Percentiles rank a stretch among this genome's conserved stretches.
Evolutionary conservation across 1,139 yeast genomes (phyloP).

Genomic region (Eremothecium gossypii): DNA sequence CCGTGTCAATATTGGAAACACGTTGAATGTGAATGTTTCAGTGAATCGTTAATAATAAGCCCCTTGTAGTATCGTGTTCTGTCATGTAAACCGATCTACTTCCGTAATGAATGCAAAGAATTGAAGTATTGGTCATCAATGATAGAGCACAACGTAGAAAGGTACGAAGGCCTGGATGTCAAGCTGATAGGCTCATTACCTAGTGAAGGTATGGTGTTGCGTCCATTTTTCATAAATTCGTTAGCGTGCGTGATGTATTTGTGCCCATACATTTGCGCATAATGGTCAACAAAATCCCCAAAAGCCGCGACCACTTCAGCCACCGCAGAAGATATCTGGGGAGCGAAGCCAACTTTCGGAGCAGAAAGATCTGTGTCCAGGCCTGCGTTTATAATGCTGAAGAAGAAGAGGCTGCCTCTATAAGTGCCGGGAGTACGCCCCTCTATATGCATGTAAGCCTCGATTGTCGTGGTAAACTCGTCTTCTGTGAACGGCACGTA

Average conservation of each 20-base stretch:
- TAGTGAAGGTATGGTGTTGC: conserved; percentile 4
- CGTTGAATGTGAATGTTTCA: too few species aligned
- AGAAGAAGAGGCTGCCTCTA: conserved; percentile 12
- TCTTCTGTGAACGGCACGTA: conserved; percentile 45
- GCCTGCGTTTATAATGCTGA: conserved; percentile 19
- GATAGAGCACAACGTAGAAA: conserved; percentile 7
- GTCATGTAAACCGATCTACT: background rate
- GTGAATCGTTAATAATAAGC: too few species aligned
- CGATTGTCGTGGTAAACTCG: conserved; percentile 33
- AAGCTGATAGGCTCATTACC: background rate
- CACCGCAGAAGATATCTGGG: conserved; percentile 10
- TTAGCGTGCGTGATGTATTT: conserved; percentile 19
- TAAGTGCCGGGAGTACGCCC: background rate
- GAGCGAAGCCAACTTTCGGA: conserved; percentile 11
- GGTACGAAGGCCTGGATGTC: conserved; percentile 3
- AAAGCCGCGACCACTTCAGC: conserved; percentile 12
- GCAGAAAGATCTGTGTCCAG: conserved; percentile 9
- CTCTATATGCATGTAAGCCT: background rate
- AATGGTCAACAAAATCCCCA: conserved; percentile 16
- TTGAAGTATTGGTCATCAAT: conserved; percentile 9
- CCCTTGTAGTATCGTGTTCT: too few species aligned
- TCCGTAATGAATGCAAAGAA: background rate
- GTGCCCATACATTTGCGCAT: conserved; percentile 19
- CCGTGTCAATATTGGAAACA: too few species aligned
- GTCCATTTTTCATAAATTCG: conserved; percentile 12